Evolutionary conservation across 768 basidiomycete genomes (phyloP), one percentile per base, ranked within the genome.

Genomic region (Auricularia heimuer): DNA sequence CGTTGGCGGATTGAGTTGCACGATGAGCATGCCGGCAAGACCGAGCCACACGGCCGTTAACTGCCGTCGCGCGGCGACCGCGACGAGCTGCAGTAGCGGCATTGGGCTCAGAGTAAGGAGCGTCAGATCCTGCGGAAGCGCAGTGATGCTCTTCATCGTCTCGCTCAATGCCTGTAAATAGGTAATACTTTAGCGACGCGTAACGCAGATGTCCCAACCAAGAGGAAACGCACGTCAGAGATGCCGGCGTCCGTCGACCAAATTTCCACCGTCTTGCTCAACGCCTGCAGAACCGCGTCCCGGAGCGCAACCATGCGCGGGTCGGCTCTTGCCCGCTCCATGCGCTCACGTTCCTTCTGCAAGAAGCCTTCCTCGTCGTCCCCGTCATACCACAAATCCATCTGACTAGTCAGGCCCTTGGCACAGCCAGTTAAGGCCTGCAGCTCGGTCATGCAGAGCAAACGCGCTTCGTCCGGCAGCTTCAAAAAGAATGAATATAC

Each of bases 1-100:
- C 72, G 77, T 65, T 0, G 91, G 88, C 2, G 93, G 90, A 66
- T 93, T 87, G 54, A 98, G 81, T 67, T 96, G 92, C 16, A 86
- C 83, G 65, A 90, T 81, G 33, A 97, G 80, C 68, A 92, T 92
- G 18, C 85, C 83, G 1, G 91, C 88, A 0, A 97, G 79, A 11
- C 88, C 84, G 3, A 97, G 80, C 95, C 94, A 98, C 1, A 90
- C 82, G 1, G 86, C 89, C 4, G 87, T 92, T 16, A 91, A 76
- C 69, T 88, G 86, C 34, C 86, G 79, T 69, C 87, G 85, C 2
- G 84, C 80, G 0, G 91, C 90, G 33, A 84, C 71, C 66, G 90
- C 92, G 33, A 92, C 85, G 42, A 92, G 75, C 69, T 86, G 87
- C n/a, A 94, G 78, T 3, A 98, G 77, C 1, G 94, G 94, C 4